phyloP scores from a whole-genome alignment of 1,139 yeast genomes.

The Candida tunisiensis region DNA sequence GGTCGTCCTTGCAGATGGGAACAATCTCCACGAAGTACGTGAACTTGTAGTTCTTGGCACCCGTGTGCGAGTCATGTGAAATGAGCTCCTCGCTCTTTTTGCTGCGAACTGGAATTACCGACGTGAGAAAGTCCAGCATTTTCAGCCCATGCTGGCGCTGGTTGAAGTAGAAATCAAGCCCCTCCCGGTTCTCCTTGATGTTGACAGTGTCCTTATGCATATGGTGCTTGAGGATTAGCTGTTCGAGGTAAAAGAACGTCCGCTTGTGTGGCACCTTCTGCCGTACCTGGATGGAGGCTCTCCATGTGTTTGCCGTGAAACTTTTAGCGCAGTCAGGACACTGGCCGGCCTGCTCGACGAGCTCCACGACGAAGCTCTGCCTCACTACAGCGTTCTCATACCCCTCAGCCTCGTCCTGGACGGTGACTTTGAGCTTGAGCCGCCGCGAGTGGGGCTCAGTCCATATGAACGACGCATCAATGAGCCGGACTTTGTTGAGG shows the following conservation, averaged over 20 bases:
- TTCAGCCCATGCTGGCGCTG: conserved; percentile 84
- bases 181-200: conserved; percentile 85
- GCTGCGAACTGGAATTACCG: conserved; percentile 77
- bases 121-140: conserved; percentile 77
- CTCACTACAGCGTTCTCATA: conserved; percentile 84
- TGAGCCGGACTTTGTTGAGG: conserved; percentile 65
- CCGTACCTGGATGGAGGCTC: conserved; percentile 92
- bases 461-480: conserved; percentile 95
- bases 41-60: conserved; percentile 75
- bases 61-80: conserved; percentile 84
- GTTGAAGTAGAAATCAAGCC: conserved; percentile 83
- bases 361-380: conserved; percentile 91
- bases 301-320: conserved; percentile 93
- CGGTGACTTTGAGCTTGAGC: conserved; percentile 76
- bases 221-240: conserved; percentile 78
- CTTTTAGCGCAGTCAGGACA: conserved; percentile 98
- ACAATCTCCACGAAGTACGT: conserved; percentile 87
- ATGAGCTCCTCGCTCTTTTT: conserved; percentile 86
- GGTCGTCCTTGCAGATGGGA: conserved; percentile 95
- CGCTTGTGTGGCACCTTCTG: conserved; percentile 95
- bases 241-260: conserved; percentile 89
- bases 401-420: conserved; percentile 97
- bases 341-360: conserved; percentile 88
- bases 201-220: conserved; percentile 93
- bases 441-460: conserved; percentile 98